Evolutionary conservation across 164 flowering plant species (phyloP), one percentile per base, ranked within the genome.

Genomic region (Dillenia turbinata): DNA sequence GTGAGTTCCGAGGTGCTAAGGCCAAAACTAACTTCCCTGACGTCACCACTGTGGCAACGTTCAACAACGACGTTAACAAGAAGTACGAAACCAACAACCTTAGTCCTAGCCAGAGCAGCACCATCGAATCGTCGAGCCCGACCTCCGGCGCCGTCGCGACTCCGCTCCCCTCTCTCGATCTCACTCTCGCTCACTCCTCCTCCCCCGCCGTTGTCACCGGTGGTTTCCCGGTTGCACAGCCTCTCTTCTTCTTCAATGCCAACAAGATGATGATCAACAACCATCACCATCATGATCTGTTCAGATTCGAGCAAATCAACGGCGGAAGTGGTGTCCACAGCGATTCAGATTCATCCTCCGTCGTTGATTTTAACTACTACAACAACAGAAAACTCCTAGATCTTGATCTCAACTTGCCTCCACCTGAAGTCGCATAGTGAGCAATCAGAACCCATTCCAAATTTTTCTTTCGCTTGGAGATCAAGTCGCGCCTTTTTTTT

Each of bases 71-170:
- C 60, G 61, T 22, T 48, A 65, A 14, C 51, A 54, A 14, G 46
- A 19, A 12, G 26, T n/a, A 26, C 47, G 43, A 50, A 2, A 69
- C 56, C 40, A 22, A 65, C 26, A 65, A 57, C 43, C 73, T 65
- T 63, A 83, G 84, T 70, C 83, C 89, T 10, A 85, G 87, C 83
- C 84, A 83, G 70, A 83, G 88, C 77, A 85, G 86, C 74, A 87
- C 93, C 45, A 84, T 85, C 5, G 90, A 85, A 62, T 79, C 84
- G 0, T 75, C 83, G 12, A 77, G 81, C 47, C 76, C 78, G 7
- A 81, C 7, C 55, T 55, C 71, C 70, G 5, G 33, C 68, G 45
- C 47, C 70, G 56, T 59, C 60, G 62, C 62, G 12, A 65, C 53
- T 1, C 44, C 61, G 13, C 66, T 68, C 54, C 71, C 76, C 9